Base-by-base conservation (phyloP, 2,329 filamentous ascomycete species). In the Monilinia vaccinii-corymbosi region DNA sequence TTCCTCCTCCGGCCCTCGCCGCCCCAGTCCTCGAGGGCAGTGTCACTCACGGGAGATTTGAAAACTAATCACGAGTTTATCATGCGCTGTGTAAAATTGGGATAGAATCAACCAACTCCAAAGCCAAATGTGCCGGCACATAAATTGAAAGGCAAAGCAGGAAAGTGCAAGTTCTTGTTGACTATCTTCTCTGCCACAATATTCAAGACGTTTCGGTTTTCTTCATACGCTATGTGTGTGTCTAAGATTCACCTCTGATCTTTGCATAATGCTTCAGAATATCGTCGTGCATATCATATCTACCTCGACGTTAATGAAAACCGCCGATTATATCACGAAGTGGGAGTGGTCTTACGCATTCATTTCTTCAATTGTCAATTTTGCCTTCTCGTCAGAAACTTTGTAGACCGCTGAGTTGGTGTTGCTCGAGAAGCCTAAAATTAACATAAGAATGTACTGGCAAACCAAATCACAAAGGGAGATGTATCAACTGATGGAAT, bases 311-410 rank as follows among this genome's bases (percentile, higher is more conserved):
- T 53, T 10, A 53, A 44, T 11, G 2, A 9, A 44, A 9, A 1
- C 23, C 2, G 4, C 8, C 32, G 9, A 13, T 32, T 7, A 16
- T 14, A 32, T 53, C n/a, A 16, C 13, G 16, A 8, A 3, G 13
- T 21, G 6, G 8, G 1, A n/a, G 23, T 18, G 10, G 34, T 44
- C 61, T 50, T 74, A 82, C 75, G 76, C 75, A 60, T 87, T 87
- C 83, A 88, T 86, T 69, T 87, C 84, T 63, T 86, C 83, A 52
- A 87, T 86, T 0, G 85, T 87, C 31, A 88, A 67, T 61, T 84
- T 84, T 45, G 80, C 76, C 63, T 75, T 79, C 64, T 83, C 78
- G 49, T 86, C 79, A 62, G 82, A 78, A 0, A 87, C 84, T 66
- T 81, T 82, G 72, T 87, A 87, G 0, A 76, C 79, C 0, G 77